Conservation (phyloP, 441 rosid species). For the Populus hybrid region DNA sequence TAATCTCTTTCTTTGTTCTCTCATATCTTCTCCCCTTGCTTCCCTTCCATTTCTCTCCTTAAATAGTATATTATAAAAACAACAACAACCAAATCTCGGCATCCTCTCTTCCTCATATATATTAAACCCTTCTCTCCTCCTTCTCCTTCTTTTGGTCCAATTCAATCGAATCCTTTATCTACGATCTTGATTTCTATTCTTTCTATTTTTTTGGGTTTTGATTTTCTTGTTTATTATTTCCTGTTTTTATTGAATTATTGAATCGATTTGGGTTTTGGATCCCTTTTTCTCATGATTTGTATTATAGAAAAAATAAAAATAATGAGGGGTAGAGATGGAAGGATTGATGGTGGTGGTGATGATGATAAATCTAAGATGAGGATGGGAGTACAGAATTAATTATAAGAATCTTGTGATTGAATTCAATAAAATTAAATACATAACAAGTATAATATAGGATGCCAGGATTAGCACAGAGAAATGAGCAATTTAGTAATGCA, state of each 20-base stretch:
- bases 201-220: neutral
- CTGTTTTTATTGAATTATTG: constrained; percentile 3
- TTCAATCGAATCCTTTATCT: neutral
- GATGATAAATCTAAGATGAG: constrained; percentile 5
- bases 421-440: constrained; percentile 1
- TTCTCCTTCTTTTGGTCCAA: neutral
- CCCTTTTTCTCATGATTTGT: constrained; percentile 1
- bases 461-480: constrained; percentile 74
- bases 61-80: no score
- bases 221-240: neutral
- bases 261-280: constrained; percentile 24
- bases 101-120: neutral
- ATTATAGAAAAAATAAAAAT: neutral
- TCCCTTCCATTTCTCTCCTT: neutral
- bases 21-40: constrained; percentile 8
- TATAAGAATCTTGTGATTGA: neutral
- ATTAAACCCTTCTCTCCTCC: constrained; percentile 15
- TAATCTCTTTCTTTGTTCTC: constrained; percentile 14
- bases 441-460: constrained; percentile 27
- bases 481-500: constrained; percentile 59
- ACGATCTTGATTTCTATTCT: neutral
- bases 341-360: neutral
- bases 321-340: neutral
- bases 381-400: neutral
- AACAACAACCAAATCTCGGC: no score